phyloP scores from a whole-genome alignment of 2,329 filamentous ascomycete species.

The Thermothelomyces thermophilus region DNA sequence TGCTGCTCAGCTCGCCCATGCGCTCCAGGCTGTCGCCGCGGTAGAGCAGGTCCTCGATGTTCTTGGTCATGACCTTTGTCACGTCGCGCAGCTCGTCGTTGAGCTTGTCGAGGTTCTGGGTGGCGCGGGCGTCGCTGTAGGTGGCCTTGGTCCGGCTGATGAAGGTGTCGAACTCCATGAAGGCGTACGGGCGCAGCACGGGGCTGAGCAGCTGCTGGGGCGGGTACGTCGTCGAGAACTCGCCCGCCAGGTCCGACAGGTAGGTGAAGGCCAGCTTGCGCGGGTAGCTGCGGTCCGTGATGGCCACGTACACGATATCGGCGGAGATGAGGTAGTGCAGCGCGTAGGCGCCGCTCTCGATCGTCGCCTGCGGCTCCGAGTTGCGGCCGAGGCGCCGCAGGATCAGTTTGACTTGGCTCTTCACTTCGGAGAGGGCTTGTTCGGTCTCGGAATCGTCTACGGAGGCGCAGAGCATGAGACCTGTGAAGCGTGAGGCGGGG shows the following conservation, averaged over 20 bases:
- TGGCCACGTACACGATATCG: conserved; percentile 84
- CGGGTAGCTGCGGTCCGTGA: conserved; percentile 89
- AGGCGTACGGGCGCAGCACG: conserved; percentile 81
- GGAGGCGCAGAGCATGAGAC: conserved; percentile 89
- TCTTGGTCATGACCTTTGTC: conserved; percentile 99
- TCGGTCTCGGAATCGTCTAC: conserved; percentile 82
- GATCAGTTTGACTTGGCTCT: conserved; percentile 83
- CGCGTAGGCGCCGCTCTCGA: conserved; percentile 76
- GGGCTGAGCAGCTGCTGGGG: conserved; percentile 65
- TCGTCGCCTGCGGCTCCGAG: conserved; percentile 82
- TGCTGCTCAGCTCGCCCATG: conserved; percentile 90
- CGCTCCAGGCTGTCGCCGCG: conserved; percentile 88
- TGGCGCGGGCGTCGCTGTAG: conserved; percentile 86
- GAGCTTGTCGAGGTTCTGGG: conserved; percentile 87
- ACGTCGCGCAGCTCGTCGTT: conserved; percentile 97
- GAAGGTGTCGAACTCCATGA: conserved; percentile 97
- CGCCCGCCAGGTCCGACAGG: conserved; percentile 81
- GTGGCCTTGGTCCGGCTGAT: conserved; percentile 88
- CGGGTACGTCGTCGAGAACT: conserved; percentile 85
- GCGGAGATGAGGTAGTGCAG: conserved; percentile 82
- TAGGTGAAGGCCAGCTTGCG: conserved; percentile 98
- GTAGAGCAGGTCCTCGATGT: conserved; percentile 96
- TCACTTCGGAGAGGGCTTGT: conserved; percentile 75
- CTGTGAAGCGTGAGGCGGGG: conserved; percentile 42
- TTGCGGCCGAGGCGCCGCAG: conserved; percentile 82